These are phyloP conservation scores for Botrytis fabae DNA, from an alignment of 2,329 filamentous ascomycete genomes.

Conservation along the genomic window DNA sequence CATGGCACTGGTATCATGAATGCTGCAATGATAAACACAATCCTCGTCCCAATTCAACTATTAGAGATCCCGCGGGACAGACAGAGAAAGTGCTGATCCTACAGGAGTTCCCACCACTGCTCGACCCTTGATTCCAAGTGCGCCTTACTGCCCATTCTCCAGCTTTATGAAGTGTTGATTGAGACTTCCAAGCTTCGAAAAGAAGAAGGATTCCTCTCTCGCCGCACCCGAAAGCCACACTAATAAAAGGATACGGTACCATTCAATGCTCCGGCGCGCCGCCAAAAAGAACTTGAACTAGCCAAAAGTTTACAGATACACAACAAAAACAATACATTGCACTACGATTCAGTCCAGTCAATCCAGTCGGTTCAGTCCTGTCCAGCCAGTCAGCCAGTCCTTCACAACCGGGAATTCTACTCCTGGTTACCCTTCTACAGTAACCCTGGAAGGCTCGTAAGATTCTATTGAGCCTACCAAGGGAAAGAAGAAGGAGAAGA, in stretches of 20 bases:
- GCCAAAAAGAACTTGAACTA: conserved; percentile 12
- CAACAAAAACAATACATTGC: conserved; percentile 2
- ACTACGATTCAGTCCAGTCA: neutral
- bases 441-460: neutral
- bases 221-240: conserved; percentile 20
- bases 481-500: neutral
- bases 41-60: neutral
- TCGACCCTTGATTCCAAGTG: neutral
- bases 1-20: neutral
- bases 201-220: conserved; percentile 15
- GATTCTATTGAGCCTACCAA: neutral
- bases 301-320: neutral
- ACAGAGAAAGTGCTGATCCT: neutral
- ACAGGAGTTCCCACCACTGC: neutral
- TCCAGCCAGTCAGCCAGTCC: neutral
- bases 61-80: neutral
- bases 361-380: neutral
- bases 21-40: neutral
- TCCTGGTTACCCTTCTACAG: neutral
- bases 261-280: conserved; percentile 15
- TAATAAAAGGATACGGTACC: conserved; percentile 20
- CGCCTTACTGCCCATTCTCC: neutral
- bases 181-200: neutral
- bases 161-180: conserved; percentile 1
- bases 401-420: neutral